Evolutionary conservation across 176 grass and related monocot species (phyloP).

Genomic region (Oryza nivara): DNA sequence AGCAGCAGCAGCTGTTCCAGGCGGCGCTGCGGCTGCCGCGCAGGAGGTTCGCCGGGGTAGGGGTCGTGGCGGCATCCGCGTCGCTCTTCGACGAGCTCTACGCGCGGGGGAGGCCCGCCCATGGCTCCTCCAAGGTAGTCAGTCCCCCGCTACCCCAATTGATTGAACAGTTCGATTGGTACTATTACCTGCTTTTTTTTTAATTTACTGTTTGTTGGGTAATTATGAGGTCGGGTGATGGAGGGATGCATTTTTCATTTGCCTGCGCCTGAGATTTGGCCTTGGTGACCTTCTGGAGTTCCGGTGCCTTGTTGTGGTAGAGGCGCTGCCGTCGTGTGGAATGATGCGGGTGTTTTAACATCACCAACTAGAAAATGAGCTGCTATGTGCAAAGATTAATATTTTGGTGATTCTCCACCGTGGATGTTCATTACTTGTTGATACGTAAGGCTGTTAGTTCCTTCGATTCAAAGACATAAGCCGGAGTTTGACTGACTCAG

Average conservation of each 20-base stretch:
- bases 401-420: background rate
- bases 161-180: slow-evolving; percentile 11
- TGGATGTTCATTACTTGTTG: background rate
- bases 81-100: slow-evolving; percentile 75
- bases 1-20: background rate
- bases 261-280: background rate
- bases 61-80: slow-evolving; percentile 56
- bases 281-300: background rate
- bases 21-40: slow-evolving; percentile 13
- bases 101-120: slow-evolving; percentile 46
- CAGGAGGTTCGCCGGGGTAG: slow-evolving; percentile 42
- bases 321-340: background rate
- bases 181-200: background rate
- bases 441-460: background rate
- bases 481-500: background rate
- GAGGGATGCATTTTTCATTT: background rate
- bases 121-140: slow-evolving; percentile 56
- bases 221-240: no score
- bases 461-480: background rate
- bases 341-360: background rate
- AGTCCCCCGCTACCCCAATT: no score
- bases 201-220: background rate
- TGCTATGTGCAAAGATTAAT: background rate
- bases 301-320: no score
- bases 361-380: background rate